phyloP scores from a whole-genome alignment of 208 protist genomes.

The Trypanosoma scelopori region DNA sequence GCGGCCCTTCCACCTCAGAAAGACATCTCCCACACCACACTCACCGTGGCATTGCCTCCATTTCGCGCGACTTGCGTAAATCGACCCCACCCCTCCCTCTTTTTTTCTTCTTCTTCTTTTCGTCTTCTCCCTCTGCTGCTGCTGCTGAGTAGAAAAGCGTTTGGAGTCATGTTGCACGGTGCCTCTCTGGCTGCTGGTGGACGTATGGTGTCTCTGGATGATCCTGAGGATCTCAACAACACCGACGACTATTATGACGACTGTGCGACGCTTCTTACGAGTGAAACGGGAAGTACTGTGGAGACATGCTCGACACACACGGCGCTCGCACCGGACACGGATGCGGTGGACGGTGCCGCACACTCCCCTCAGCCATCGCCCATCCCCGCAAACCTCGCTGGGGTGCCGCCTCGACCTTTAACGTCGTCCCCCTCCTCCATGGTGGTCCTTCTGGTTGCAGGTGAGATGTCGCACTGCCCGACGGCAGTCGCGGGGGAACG shows the following conservation, averaged over 20 bases:
- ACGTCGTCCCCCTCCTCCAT: background rate
- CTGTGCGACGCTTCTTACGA: background rate
- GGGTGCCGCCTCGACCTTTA: background rate
- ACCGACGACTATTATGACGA: slow-evolving; percentile 8
- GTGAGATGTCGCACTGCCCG: background rate
- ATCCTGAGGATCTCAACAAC: background rate
- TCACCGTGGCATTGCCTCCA: no score
- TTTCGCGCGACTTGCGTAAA: slow-evolving; percentile 1
- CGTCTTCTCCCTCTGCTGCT: slow-evolving; percentile 16
- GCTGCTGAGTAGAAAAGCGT: background rate
- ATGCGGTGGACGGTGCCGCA: slow-evolving; percentile 9
- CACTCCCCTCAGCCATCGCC: slow-evolving; percentile 3
- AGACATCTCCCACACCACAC: no score
- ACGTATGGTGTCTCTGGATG: background rate
- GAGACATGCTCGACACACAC: slow-evolving; percentile 20
- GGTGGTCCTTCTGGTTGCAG: background rate
- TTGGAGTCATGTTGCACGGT: no score
- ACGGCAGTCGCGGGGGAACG: background rate
- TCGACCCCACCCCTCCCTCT: slow-evolving; percentile 12
- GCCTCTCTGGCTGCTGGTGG: no score
- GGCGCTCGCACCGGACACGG: slow-evolving; percentile 1
- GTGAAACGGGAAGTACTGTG: slow-evolving; percentile 1
- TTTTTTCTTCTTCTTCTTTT: slow-evolving; percentile 19
- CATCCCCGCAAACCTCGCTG: background rate
- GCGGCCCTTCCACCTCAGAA: no score